Conservation (phyloP, 306 rosid genomes). For the Vigna nakashimae region DNA sequence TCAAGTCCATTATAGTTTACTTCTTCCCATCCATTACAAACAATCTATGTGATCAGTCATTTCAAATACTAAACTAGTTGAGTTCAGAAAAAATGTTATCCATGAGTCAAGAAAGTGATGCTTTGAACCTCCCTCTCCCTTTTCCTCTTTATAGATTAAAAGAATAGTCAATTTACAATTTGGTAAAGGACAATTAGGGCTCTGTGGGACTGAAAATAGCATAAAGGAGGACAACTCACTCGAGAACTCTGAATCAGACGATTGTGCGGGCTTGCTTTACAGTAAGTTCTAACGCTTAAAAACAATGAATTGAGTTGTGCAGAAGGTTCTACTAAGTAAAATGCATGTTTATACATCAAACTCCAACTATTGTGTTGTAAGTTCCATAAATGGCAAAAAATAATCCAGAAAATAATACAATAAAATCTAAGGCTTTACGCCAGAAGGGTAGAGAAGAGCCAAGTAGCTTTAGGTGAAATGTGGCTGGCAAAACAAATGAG, state of each 20-base stretch:
- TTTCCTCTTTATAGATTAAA: not conserved
- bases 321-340: constrained; percentile 23
- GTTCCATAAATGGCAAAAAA: constrained; percentile 88
- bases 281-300: not conserved
- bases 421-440: constrained; percentile 66
- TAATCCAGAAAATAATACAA: constrained; percentile 67
- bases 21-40: not conserved
- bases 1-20: too few relatives aligned
- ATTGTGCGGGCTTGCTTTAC: constrained; percentile 8
- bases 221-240: not conserved
- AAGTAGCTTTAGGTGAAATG: constrained; percentile 70
- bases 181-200: not conserved
- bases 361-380: constrained; percentile 64
- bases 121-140: not conserved
- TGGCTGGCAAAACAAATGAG: constrained; percentile 88
- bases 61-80: not conserved
- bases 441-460: constrained; percentile 68
- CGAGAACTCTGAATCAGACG: not conserved
- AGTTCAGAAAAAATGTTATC: not conserved
- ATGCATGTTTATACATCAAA: constrained; percentile 45
- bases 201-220: not conserved
- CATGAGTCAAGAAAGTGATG: constrained; percentile 11
- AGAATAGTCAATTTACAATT: not conserved
- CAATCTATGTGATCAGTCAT: not conserved
- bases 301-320: not conserved